Evolutionary conservation across 2,329 filamentous ascomycete species (phyloP), one percentile per base, ranked within the genome.

Genomic region (Capronia epimyces): DNA sequence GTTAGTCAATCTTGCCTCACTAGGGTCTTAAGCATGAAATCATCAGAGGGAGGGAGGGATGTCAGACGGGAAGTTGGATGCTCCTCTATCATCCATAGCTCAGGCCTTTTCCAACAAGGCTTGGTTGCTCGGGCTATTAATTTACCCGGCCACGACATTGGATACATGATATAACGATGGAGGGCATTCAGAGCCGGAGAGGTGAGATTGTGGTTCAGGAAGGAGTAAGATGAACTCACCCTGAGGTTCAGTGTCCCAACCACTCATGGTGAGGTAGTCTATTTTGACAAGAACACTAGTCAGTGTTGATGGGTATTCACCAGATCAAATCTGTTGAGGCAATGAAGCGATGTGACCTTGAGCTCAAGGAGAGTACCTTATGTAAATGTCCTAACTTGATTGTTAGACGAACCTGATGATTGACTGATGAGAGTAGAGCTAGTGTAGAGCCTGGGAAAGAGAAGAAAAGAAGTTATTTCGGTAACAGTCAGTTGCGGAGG

Each of bases 1-100:
- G 34, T 39, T 20, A 49, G 46, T 49, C 16, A 12, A 42, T 42
- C 20, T 46, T 18, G 15, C 10, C 37, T 34, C 15, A 46, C 42
- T 18, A 37, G 5, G 5, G n/a, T 13, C 4, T 20, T 46, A 10
- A 31, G 8, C 9, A 16, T 18, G 16, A 13, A 37, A 18, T 18
- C 8, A 13, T n/a, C n/a, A 18, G 31, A 37, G 16, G n/a, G 3
- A 36, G 43, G 24, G n/a, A 31, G 43, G 24, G 40, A 10, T 24
- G 9, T 42, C 39, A 42, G 39, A 42, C 39, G 20, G 16, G 18
- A 3, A 4, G 3, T 4, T 15, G 40, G 43, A 25, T 46, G 16
- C 31, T 46, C 43, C 18, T 46, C 43, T 8, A 46, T 24, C 29
- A 36, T 37, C 31, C 31, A 46, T 24, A 46, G 20, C 16, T 25